Evolutionary conservation across 2,329 filamentous ascomycete genomes (phyloP), one percentile per base, ranked within the genome.

Genomic region (Penicillium hesseltinei): DNA sequence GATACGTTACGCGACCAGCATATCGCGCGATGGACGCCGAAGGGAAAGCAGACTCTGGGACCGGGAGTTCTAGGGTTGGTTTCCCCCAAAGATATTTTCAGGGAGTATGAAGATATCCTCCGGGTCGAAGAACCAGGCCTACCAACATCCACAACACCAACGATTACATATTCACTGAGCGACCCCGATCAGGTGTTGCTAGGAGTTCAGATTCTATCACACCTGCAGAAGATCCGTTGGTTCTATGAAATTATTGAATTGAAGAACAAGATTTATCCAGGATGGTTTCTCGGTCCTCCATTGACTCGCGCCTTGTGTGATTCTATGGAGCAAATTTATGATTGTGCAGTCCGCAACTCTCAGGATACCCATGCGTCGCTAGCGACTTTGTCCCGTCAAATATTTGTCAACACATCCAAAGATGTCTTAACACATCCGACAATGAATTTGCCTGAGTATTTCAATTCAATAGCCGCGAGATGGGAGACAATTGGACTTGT

Each of bases 401-500:
- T 51, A 42, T 51, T 42, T 23, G 48, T 23, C 38, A 42, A 51
- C 38, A 51, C 48, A 33, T 42, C 48, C 1, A n/a, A 58, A 57
- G 36, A 60, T 57, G 15, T 51, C 57, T n/a, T 35, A 33, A 50
- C 56, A 8, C 49, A 59, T 40, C 29, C 51, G 3, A 40, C 51
- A 2, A 66, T 65, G 57, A 40, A 42, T 0, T 23, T 64, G 5
- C 11, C 38, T 4, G 62, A 67, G 6, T 67, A 67, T 35, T 54
- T 66, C 9, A 10, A 46, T 5, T 19, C 44, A 3, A 49, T 38
- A 10, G n/a, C 56, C 0, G 39, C 56, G 2, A 59, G 65, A 29
- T 67, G 65, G 65, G 65, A 67, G 6, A 58, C 51, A 11, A 40
- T 66, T 19, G 57, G 56, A 0, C 36, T 64, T n/a, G 11, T 67